A percentile compares a stretch with the other conserved stretches of the same genome.
phyloP scores from a whole-genome alignment of 2,329 filamentous ascomycete genomes.

The Chaetomium strumarium region DNA sequence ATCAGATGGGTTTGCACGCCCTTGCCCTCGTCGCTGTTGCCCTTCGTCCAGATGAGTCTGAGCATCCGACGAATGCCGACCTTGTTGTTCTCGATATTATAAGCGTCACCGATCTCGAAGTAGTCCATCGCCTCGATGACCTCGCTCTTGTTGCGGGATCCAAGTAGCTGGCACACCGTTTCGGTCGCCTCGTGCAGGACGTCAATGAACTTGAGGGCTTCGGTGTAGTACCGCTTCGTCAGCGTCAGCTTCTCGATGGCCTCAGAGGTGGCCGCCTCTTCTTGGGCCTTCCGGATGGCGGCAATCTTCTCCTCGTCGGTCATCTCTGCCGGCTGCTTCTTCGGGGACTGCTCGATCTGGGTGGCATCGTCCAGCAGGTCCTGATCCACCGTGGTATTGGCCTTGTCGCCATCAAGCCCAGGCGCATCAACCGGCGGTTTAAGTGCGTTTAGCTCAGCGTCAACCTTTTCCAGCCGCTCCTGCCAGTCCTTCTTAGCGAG shows the following conservation, averaged over 20 bases:
- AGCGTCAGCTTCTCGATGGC: slow-evolving; percentile 81
- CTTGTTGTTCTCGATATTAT: slow-evolving; percentile 92
- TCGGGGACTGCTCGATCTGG: slow-evolving; percentile 64
- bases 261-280: slow-evolving; percentile 84
- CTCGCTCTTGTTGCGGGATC: slow-evolving; percentile 95
- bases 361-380: slow-evolving; percentile 84
- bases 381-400: slow-evolving; percentile 66
- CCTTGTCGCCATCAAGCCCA: slow-evolving; percentile 63
- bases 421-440: slow-evolving; percentile 70
- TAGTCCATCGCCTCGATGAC: slow-evolving; percentile 99
- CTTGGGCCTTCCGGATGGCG: slow-evolving; percentile 70
- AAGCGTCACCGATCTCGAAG: slow-evolving; percentile 90
- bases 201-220: slow-evolving; percentile 89
- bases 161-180: slow-evolving; percentile 78
- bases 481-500: slow-evolving; percentile 83
- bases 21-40: slow-evolving; percentile 98
- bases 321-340: slow-evolving; percentile 59
- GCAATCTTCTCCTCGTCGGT: slow-evolving; percentile 72
- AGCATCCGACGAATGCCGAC: slow-evolving; percentile 92
- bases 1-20: slow-evolving; percentile 95
- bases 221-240: slow-evolving; percentile 85
- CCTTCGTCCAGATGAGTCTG: slow-evolving; percentile 97
- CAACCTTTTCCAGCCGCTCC: slow-evolving; percentile 71
- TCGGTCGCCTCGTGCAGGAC: slow-evolving; percentile 78
- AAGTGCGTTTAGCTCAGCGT: slow-evolving; percentile 73